Evolutionary conservation across 2,329 filamentous ascomycete species (phyloP), one percentile per base, ranked within the genome.

Genomic region (Macrophomina tecta): DNA sequence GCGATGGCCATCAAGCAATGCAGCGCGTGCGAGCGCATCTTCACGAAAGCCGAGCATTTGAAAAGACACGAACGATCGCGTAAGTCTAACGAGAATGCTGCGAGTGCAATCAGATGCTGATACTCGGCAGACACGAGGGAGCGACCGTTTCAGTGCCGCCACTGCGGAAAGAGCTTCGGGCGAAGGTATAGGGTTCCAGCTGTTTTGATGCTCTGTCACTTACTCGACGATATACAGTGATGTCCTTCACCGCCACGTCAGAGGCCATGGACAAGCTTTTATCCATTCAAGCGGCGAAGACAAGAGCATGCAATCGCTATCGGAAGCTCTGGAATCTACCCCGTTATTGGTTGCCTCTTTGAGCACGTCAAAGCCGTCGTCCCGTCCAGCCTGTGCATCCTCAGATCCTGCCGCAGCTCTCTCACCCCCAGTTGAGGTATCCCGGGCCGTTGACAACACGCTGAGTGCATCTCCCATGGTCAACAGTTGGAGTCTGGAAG

Each of bases 21-120:
- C 73, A 77, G 75, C 69, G 72, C 77, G 72, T 86, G 84, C 78
- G 84, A 85, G 69, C 81, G 83, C 69, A 82, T 82, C 69, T 86
- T 86, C 76, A 84, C 83, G 69, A 86, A 86, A 75, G 83, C 82
- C 36, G 84, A 85, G 72, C 84, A 86, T 74, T 82, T 84, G 71
- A 85, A 85, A 72, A 80, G 84, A 49, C 84, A 86, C 73, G 83
- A 85, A 72, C 80, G 84, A 72, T 85, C 84, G 66, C 84, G 84
- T 86, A 48, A 45, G 23, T 58, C 30, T 14, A 40, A 18, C 63
- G 23, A 48, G 42, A 14, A 16, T 45, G 1, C 8, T 5, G 5
- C 16, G 1, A 9, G 11, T 38, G 36, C 70, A 18, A 16, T 5
- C 4, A 34, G 2, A 14, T n/a, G 4, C 30, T 53, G 14, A 53